Evolutionary conservation across 2,329 filamentous ascomycete species (phyloP).

Genomic region (Fonsecaea erecta): DNA sequence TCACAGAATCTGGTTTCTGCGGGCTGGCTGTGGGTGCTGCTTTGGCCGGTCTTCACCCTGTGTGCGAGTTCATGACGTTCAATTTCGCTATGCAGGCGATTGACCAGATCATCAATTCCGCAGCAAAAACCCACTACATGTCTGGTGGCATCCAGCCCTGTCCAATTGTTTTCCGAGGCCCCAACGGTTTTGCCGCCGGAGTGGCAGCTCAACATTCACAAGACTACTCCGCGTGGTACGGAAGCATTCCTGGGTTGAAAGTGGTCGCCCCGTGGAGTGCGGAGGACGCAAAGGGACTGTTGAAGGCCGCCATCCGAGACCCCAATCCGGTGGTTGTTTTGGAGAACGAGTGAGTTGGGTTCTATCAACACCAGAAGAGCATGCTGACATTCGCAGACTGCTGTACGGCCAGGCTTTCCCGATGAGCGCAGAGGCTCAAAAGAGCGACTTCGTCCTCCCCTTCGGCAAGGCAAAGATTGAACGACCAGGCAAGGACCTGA

Average conservation of each 20-base stretch:
- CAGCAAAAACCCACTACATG: slow-evolving; percentile 99
- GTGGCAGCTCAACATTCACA: slow-evolving; percentile 98
- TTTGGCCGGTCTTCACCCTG: slow-evolving; percentile 88
- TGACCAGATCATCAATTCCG: slow-evolving; percentile 99
- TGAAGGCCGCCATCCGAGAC: slow-evolving; percentile 97
- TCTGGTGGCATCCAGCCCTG: slow-evolving; percentile 98
- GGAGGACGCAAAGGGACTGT: slow-evolving; percentile 95
- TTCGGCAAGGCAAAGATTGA: slow-evolving; percentile 99
- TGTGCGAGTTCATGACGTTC: slow-evolving; percentile 95
- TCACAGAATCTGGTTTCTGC: slow-evolving; percentile 94
- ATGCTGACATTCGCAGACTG: slow-evolving; percentile 57
- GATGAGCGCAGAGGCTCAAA: slow-evolving; percentile 96
- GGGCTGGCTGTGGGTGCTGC: slow-evolving; percentile 95
- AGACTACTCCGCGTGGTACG: slow-evolving; percentile 99
- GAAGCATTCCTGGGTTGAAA: slow-evolving; percentile 95
- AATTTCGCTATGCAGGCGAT: slow-evolving; percentile 99
- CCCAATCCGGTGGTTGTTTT: slow-evolving; percentile 94
- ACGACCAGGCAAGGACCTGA: slow-evolving; percentile 92
- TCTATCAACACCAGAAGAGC: not conserved
- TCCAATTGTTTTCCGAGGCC: slow-evolving; percentile 99
- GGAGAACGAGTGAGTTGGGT: slow-evolving; percentile 72
- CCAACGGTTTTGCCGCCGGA: slow-evolving; percentile 96
- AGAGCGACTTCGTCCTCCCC: slow-evolving; percentile 93
- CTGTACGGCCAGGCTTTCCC: slow-evolving; percentile 94
- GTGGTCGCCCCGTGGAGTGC: slow-evolving; percentile 95